Evolutionary conservation across 805 yeast genomes (phyloP), one percentile per base, ranked within the genome.

Genomic region (Clavispora santaluciae): DNA sequence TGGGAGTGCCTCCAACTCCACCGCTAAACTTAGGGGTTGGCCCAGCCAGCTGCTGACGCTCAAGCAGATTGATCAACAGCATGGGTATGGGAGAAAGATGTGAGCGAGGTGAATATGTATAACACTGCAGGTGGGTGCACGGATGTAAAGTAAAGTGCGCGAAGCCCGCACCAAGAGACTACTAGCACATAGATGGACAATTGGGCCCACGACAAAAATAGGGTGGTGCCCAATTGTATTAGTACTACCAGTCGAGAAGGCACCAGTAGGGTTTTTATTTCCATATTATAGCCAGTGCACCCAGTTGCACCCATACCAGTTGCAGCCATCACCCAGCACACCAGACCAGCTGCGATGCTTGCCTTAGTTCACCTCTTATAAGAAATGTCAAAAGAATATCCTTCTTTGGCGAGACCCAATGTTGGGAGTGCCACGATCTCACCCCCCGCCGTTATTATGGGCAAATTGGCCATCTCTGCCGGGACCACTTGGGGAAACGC

Each of bases 1-100:
- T 36, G 10, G 55, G 55, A 1, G 53, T 49, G 11, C 49, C 48
- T 2, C 40, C 33, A 35, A 22, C 35, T 11, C 42, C 45, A 8
- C 42, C 41, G 13, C 35, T 38, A 18, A 22, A 30, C 24, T 48
- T 43, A 2, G 55, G 55, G 18, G 55, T 51, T 9, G 51, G 48
- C 11, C 31, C 53, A 3, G 49, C 48, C 53, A 48, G 51, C 23
- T 37, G 49, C 12, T 36, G 40, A 4, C 35, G 13, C 15, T 30
- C 38, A 24, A 41, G 45, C 24, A 36, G 15, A 22, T 42, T 35
- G 33, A 40, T 33, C 12, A 40, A 34, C 49, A 45, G 49, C 48
- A 44, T 44, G 22, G 26, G 3, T 28, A 16, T 4, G n/a, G 17
- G 31, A 16, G 31, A 28, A 28, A 28, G 18, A 28, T 11, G 5